Base-by-base conservation (phyloP, 345 rosid species). In the Hevea brasiliensis region DNA sequence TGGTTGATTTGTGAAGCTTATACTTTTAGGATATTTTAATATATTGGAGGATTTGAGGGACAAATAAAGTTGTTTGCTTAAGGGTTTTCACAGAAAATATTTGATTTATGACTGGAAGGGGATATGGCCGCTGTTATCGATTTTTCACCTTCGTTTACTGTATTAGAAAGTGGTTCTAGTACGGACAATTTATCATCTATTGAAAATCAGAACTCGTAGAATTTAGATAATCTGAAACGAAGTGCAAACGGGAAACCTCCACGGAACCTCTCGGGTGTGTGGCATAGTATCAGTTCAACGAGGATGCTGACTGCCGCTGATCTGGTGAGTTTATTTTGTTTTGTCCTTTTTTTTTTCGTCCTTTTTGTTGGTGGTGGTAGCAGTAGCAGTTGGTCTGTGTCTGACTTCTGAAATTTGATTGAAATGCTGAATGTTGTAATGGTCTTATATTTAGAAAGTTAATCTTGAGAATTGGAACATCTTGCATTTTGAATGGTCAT, bases 201-300 rank as follows among this genome's bases (percentile, higher is more conserved):
- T 64, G 87, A 81, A 45, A 84, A 75, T 76, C 83, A 87, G 62
- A 76, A 74, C 62, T 70, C 70, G n/a, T 85, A 82, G 61, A 82
- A 74, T 75, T 72, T 85, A 71, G 91, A 89, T 81, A 77, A 67
- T 23, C 44, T 77, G 55, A 89, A 81, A 72, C 92, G 87, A 68
- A 65, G 78, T 35, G 76, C 89, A 37, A 82, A 37, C 59, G 84
- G 90, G 20, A 93, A 93, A 76, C 98, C 98, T 79, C 98, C 97
- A 0, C 80, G 90, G 29, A 95, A 91, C 55, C 72, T 83, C 74
- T 85, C 90, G 0, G 71, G 73, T 17, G 61, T 77, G 78, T 85
- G 76, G 27, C 87, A 85, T 76, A 72, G 85, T 76, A 68, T 87
- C 70, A 76, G 83, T 78, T 72, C 86, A 29, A 72, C 77, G 62